Base-by-base conservation (phyloP, 1,284 basidiomycete species). In the Cutaneotrichosporon curvatum region DNA sequence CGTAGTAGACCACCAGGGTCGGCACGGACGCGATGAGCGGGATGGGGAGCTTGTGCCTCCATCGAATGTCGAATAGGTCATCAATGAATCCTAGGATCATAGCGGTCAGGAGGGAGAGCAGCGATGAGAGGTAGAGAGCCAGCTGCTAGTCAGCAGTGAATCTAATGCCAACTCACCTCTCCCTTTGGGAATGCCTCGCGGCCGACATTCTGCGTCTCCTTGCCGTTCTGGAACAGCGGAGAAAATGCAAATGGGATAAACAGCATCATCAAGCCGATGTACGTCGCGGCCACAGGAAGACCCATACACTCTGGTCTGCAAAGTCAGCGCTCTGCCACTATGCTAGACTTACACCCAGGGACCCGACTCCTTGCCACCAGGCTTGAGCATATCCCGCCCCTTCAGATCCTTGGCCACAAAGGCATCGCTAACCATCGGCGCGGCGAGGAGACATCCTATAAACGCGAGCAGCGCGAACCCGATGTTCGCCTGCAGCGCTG, bases 21-120 rank as follows among this genome's bases (percentile, higher is more conserved):
- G 95, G 95, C 18, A 98, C 87, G 15, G 88, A 87, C 0, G 90
- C 89, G 48, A 99, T 86, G 61, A 99, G 81, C 0, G 91, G 95
- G 45, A 99, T 95, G 0, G 95, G 95, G 8, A 99, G 73, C 70
- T 99, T 99, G 74, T 97, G 90, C 51, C 95, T 74, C 95, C 95
- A 99, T 11, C 95, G 82, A 57, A 99, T 97, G 67, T 99, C 95
- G 61, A 98, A 98, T 2, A 98, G 80, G 68, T 99, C 95, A 64
- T 99, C 95, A 39, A 97, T 76, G 63, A 98, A 96, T 9, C 95
- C 94, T 2, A 98, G 80, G 54, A 98, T 78, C 0, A 90, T 91
- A 0, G 95, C 92, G 21, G 89, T 87, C 21, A 96, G 74, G 19
- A 99, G 77, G 0, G 87, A 91, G 12, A 99, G 77, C 8, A 98